Evolutionary conservation across 768 basidiomycete genomes (phyloP).

Genomic region (Cystobasidium onofrii): DNA sequence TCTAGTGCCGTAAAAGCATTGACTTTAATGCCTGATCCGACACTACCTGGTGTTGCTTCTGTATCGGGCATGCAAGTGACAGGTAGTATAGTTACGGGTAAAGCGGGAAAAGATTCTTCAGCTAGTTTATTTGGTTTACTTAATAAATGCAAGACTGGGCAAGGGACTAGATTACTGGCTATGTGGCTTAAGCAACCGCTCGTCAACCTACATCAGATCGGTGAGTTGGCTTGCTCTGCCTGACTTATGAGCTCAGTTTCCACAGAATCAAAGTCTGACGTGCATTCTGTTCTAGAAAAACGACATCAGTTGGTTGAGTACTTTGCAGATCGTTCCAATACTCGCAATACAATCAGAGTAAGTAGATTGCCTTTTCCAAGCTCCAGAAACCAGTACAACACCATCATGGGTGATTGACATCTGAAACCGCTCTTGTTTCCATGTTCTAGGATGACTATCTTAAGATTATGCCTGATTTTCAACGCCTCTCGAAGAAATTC

Average conservation of each 20-base stretch:
- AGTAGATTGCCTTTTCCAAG: background rate
- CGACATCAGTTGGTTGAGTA: constrained; percentile 79
- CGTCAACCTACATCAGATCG: constrained; percentile 84
- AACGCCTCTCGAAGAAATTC: constrained; percentile 82
- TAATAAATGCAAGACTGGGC: constrained; percentile 92
- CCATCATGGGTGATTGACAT: background rate
- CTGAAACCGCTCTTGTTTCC: background rate
- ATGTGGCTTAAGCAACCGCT: constrained; percentile 95
- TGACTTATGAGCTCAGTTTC: too few relatives aligned
- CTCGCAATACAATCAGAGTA: background rate
- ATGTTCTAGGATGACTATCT: constrained; percentile 66
- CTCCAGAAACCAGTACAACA: too few relatives aligned
- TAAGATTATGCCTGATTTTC: constrained; percentile 87
- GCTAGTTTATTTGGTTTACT: constrained; percentile 71
- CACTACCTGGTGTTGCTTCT: constrained; percentile 4
- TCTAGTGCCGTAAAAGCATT: constrained; percentile 86
- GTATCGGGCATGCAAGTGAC: constrained; percentile 38
- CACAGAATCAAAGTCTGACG: too few relatives aligned
- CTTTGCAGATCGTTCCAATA: constrained; percentile 63
- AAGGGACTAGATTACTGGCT: constrained; percentile 76
- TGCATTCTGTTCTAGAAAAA: constrained; percentile 54
- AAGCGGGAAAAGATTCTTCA: constrained; percentile 15
- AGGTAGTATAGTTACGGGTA: constrained; percentile 43
- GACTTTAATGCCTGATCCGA: constrained; percentile 53
- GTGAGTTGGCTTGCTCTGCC: too few relatives aligned